phyloP scores from a whole-genome alignment of 73 alveolate genomes.

The Symbiodinium natans region DNA sequence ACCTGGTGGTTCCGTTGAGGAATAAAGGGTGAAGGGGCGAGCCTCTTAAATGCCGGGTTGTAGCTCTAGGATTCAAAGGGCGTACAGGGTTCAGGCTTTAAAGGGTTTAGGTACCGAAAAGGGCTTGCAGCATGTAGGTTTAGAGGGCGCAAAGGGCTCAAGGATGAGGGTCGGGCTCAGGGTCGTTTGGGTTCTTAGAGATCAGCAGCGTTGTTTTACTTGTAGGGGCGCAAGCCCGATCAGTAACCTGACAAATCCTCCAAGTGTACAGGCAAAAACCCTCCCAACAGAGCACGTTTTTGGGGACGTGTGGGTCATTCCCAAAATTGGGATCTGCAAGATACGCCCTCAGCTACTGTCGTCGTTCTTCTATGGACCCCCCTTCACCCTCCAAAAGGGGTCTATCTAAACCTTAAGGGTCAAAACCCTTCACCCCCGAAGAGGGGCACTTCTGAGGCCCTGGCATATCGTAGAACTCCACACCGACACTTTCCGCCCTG shows the following conservation, averaged over 20 bases:
- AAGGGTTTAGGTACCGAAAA: background rate
- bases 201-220: too few relatives aligned
- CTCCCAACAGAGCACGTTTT: too few relatives aligned
- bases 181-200: background rate
- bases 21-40: background rate
- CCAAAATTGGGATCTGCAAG: too few relatives aligned
- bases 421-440: background rate
- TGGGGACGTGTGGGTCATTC: too few relatives aligned
- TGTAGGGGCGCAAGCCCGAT: too few relatives aligned
- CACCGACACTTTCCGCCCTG: slow-evolving; percentile 52
- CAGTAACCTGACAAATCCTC: too few relatives aligned
- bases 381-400: too few relatives aligned
- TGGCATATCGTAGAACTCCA: slow-evolving; percentile 76
- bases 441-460: background rate
- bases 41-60: background rate
- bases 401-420: too few relatives aligned
- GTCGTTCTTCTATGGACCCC: background rate
- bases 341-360: too few relatives aligned
- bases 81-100: background rate
- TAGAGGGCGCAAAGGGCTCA: background rate
- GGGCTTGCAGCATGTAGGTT: too few relatives aligned
- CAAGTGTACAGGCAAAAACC: too few relatives aligned
- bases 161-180: background rate
- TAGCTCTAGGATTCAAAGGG: background rate
- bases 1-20: background rate